These are phyloP conservation scores for Gossypioides kirkii DNA, from an alignment of 345 rosid species.

Conservation along the genomic window DNA sequence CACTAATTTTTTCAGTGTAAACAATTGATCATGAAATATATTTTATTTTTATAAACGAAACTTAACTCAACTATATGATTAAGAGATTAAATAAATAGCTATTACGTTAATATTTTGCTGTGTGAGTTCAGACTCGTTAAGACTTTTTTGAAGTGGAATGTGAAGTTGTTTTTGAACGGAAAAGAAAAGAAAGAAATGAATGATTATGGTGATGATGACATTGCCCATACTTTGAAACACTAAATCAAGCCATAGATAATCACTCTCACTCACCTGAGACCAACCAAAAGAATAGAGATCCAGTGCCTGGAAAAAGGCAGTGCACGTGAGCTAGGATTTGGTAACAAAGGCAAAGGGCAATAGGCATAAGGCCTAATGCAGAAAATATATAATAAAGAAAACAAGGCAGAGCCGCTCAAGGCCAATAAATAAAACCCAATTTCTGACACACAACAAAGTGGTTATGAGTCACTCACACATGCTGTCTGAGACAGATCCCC, in stretches of 20 bases:
- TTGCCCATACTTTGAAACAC: background rate
- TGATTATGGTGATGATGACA: background rate
- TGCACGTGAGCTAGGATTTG: slow-evolving; percentile 27
- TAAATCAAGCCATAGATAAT: background rate
- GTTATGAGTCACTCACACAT: slow-evolving; percentile 5
- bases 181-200: background rate
- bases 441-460: slow-evolving; percentile 5
- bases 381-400: background rate
- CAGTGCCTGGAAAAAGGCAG: slow-evolving; percentile 3
- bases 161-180: no score
- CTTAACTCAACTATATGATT: no score
- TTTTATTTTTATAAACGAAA: no score
- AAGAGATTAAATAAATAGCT: no score
- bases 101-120: no score
- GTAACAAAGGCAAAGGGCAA: background rate
- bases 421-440: background rate
- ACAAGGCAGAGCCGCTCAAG: background rate
- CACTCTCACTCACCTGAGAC: background rate
- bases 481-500: slow-evolving; percentile 35
- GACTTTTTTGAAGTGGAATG: no score
- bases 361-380: background rate
- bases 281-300: no score
- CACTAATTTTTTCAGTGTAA: no score
- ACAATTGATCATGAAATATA: no score
- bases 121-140: no score